Percentiles rank a stretch among this genome's conserved stretches.
phyloP scores from a whole-genome alignment of 2,329 filamentous ascomycete genomes.

The Alternaria atra region DNA sequence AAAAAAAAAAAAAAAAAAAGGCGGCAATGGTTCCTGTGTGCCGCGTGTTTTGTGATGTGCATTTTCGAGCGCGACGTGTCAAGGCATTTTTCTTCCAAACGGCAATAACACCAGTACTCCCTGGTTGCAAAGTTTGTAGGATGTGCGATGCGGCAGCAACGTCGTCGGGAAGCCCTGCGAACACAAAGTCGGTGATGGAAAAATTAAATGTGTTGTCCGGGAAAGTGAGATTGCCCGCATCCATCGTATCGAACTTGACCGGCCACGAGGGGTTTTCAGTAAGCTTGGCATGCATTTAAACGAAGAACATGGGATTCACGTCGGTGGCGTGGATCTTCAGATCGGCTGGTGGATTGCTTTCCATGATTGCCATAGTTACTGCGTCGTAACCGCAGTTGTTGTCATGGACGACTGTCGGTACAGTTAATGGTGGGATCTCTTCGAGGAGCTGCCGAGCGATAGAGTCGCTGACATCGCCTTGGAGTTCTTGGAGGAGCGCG shows the following conservation, averaged over 20 bases:
- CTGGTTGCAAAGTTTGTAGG: neutral
- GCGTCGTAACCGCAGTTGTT: too few relatives aligned
- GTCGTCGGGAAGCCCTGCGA: neutral
- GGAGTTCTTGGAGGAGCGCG: too few relatives aligned
- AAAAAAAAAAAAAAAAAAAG: too few relatives aligned
- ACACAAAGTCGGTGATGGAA: neutral
- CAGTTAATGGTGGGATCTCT: too few relatives aligned
- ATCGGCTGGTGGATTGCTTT: too few relatives aligned
- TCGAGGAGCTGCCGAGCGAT: too few relatives aligned
- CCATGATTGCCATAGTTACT: too few relatives aligned
- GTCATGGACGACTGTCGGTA: too few relatives aligned
- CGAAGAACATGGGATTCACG: neutral
- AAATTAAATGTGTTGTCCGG: neutral
- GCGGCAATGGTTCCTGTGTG: too few relatives aligned
- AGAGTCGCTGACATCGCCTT: too few relatives aligned
- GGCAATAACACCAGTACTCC: neutral
- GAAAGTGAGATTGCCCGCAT: neutral
- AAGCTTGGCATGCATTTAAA: neutral
- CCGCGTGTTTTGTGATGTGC: neutral
- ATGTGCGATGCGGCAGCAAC: neutral
- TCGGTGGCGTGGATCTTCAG: too few relatives aligned
- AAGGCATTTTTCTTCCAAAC: neutral
- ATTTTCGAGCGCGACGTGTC: neutral
- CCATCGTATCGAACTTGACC: neutral
- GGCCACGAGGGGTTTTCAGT: too few relatives aligned